Conservation (phyloP, 1,139 yeast genomes). For the Sugiyamaella grinbergsii region DNA sequence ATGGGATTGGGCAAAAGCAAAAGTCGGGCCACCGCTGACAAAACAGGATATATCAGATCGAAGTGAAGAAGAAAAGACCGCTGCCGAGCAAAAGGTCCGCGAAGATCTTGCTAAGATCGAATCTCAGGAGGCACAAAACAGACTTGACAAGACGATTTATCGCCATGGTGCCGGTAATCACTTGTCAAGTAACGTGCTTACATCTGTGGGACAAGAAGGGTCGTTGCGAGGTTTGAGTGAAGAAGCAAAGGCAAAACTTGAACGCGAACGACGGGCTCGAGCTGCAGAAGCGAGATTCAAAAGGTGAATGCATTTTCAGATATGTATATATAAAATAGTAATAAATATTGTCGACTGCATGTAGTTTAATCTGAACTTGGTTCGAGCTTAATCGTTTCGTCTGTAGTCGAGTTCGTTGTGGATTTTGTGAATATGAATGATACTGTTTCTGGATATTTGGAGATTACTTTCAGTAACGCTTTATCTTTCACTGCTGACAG, state of each 20-base stretch:
- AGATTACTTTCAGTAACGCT: constrained; percentile 14
- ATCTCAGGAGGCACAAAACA: constrained; percentile 41
- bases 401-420: not conserved
- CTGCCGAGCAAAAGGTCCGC: constrained; percentile 34
- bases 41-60: constrained; percentile 46
- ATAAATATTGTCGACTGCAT: not conserved
- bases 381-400: not conserved
- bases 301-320: constrained; percentile 22
- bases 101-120: constrained; percentile 36
- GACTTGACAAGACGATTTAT: constrained; percentile 36
- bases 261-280: constrained; percentile 93
- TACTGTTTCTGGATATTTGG: constrained; percentile 4
- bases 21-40: constrained; percentile 65
- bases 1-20: constrained; percentile 71
- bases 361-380: no score
- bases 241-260: constrained; percentile 71
- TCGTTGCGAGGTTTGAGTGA: constrained; percentile 51
- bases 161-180: constrained; percentile 44
- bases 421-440: constrained; percentile 27
- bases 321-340: constrained; percentile 4
- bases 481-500: constrained; percentile 20
- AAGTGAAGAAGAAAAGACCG: constrained; percentile 38
- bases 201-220: constrained; percentile 35
- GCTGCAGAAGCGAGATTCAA: constrained; percentile 91
- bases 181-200: constrained; percentile 38